Evolutionary conservation across 1,284 basidiomycete genomes (phyloP).

Genomic region (Cryptococcus deneoformans): DNA sequence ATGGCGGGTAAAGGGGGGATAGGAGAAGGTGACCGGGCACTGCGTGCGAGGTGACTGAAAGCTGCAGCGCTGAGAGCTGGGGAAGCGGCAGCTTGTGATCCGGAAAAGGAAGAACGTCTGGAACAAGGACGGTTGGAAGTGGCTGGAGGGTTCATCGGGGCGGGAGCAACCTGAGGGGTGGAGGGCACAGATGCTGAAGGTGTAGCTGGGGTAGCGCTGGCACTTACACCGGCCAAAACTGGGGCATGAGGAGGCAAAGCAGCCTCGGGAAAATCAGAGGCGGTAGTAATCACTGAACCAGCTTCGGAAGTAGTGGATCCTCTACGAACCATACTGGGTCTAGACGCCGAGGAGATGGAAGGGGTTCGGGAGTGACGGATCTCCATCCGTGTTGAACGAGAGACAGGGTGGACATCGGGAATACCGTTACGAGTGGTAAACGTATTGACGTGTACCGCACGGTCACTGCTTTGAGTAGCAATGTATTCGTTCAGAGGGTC

Average conservation of each 20-base stretch:
- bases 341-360: conserved; percentile 43
- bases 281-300: conserved; percentile 59
- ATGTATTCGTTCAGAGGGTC: conserved; percentile 93
- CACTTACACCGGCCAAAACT: conserved; percentile 10
- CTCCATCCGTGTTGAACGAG: conserved; percentile 46
- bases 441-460: conserved; percentile 84
- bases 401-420: conserved; percentile 68
- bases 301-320: conserved; percentile 72
- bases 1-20: conserved; percentile 88
- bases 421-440: conserved; percentile 71
- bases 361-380: conserved; percentile 49
- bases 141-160: conserved; percentile 45
- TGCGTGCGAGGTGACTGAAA: conserved; percentile 39
- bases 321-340: conserved; percentile 61
- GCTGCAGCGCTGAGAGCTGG: conserved; percentile 38
- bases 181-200: conserved; percentile 42
- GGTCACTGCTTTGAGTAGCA: conserved; percentile 89
- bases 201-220: conserved; percentile 17
- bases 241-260: conserved; percentile 53
- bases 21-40: conserved; percentile 82
- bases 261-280: conserved; percentile 54
- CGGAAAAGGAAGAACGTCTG: conserved; percentile 80
- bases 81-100: conserved; percentile 49
- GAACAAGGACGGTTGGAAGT: conserved; percentile 55
- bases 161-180: conserved; percentile 29